Conservation (phyloP, 1,284 basidiomycete species). For the Agaricales sp. region DNA sequence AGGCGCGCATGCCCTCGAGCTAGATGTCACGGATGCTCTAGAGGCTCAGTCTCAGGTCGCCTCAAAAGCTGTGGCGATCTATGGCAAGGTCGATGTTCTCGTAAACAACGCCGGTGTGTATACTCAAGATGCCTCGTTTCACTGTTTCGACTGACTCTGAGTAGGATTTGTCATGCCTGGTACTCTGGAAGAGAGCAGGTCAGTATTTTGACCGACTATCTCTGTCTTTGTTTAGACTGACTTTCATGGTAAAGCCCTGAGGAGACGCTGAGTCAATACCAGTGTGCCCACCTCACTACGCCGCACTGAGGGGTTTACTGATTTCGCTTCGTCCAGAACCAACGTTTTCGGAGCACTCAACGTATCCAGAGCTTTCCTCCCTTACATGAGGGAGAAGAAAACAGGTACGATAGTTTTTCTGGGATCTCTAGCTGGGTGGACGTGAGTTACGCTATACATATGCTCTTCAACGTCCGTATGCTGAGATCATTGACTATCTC, state of each 20-base stretch:
- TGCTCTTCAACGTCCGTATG: too few relatives aligned
- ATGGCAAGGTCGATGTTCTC: background rate
- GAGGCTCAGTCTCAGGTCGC: background rate
- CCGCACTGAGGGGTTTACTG: too few relatives aligned
- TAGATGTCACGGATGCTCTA: background rate
- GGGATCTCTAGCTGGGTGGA: background rate
- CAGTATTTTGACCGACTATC: background rate
- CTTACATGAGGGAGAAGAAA: background rate
- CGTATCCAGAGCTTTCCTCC: background rate
- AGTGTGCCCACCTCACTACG: conserved; percentile 12
- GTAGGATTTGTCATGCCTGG: background rate
- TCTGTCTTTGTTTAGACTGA: background rate
- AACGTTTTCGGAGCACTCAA: background rate
- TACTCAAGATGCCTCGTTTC: background rate
- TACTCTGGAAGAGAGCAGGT: background rate
- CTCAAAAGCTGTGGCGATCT: background rate
- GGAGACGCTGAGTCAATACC: conserved; percentile 21
- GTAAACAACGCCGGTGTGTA: background rate
- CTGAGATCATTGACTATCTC: too few relatives aligned
- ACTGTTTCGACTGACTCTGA: background rate
- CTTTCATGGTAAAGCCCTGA: conserved; percentile 15
- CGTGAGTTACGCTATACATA: background rate
- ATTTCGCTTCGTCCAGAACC: too few relatives aligned
- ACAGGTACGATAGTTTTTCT: background rate
- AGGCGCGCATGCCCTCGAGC: background rate